phyloP scores from a whole-genome alignment of 352 stramenopile genomes.

The Thraustochytrium striatum region DNA sequence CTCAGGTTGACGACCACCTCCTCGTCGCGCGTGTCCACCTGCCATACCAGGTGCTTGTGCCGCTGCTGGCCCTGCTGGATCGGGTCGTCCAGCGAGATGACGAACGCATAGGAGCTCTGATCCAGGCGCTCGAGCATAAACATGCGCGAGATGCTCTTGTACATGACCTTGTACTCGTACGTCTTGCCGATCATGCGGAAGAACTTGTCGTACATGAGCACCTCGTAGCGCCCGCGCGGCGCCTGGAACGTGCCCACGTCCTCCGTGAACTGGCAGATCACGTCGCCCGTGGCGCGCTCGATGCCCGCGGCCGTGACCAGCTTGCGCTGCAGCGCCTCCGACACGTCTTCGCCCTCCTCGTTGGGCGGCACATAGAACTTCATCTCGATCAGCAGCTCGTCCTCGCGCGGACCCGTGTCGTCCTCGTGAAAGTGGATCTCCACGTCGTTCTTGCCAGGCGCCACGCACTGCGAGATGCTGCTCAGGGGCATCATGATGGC shows the following conservation, averaged over 20 bases:
- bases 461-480: conserved; percentile 78
- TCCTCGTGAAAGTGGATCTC: conserved; percentile 98
- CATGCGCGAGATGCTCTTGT: conserved; percentile 97
- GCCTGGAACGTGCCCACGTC: conserved; percentile 95
- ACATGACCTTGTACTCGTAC: conserved; percentile 69
- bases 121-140: conserved; percentile 96
- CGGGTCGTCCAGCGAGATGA: conserved; percentile 96
- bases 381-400: conserved; percentile 90
- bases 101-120: conserved; percentile 90
- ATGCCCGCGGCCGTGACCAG: conserved; percentile 72
- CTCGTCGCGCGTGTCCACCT: conserved; percentile 61
- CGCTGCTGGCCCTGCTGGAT: conserved; percentile 97
- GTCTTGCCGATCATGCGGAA: conserved; percentile 82
- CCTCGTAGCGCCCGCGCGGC: conserved; percentile 91
- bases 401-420: conserved; percentile 87
- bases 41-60: conserved; percentile 96
- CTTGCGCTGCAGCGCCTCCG: conserved; percentile 66
- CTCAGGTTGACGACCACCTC: conserved; percentile 45
- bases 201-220: conserved; percentile 96
- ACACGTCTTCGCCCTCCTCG: conserved; percentile 57
- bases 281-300: conserved; percentile 78
- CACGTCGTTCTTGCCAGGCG: conserved; percentile 95
- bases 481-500: conserved; percentile 51
- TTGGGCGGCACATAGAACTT: conserved; percentile 87
- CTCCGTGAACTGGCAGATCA: conserved; percentile 94